A percentile compares a stretch with the other conserved stretches of the same genome.
Evolutionary conservation across 2,329 filamentous ascomycete genomes (phyloP).

Genomic region (Eurotiales sp.): DNA sequence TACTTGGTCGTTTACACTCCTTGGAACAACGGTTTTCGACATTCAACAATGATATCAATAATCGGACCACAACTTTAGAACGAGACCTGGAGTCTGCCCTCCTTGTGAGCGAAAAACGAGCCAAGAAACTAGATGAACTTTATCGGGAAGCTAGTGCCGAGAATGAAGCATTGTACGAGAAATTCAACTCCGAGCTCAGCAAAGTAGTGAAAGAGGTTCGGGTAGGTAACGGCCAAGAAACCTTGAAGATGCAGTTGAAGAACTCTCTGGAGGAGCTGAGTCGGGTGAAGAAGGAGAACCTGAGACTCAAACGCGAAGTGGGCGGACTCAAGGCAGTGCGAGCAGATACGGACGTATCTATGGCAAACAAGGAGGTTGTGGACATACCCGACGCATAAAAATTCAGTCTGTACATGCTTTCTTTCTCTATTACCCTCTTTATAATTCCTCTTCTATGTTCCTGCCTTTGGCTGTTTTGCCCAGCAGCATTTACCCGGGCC

Average conservation of each 20-base stretch:
- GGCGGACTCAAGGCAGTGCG: constrained; percentile 60
- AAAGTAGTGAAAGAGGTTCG: constrained; percentile 76
- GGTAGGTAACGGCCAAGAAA: constrained; percentile 73
- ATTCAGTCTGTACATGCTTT: not conserved
- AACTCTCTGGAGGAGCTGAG: constrained; percentile 74
- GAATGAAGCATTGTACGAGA: constrained; percentile 88
- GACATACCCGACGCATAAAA: constrained; percentile 4
- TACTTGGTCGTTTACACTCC: constrained; percentile 54
- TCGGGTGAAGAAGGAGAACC: constrained; percentile 79
- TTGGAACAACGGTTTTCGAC: constrained; percentile 66
- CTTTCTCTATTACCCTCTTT: not conserved
- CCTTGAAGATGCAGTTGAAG: constrained; percentile 66
- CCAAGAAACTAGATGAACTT: constrained; percentile 78
- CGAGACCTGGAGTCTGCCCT: constrained; percentile 69
- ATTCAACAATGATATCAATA: constrained; percentile 56
- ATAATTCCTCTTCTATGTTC: not conserved
- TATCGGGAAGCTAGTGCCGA: constrained; percentile 85
- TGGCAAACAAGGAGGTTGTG: constrained; percentile 20
- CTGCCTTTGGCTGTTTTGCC: not conserved
- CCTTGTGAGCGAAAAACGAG: constrained; percentile 70
- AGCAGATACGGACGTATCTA: constrained; percentile 27
- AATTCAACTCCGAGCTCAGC: constrained; percentile 85
- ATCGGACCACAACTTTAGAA: constrained; percentile 62
- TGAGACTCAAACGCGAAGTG: constrained; percentile 75
- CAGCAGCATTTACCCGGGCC: not conserved